Evolutionary conservation across 192 early-diverging fungal genomes (phyloP), one percentile per base, ranked within the genome.

Genomic region (Dimargaris cristalligena): DNA sequence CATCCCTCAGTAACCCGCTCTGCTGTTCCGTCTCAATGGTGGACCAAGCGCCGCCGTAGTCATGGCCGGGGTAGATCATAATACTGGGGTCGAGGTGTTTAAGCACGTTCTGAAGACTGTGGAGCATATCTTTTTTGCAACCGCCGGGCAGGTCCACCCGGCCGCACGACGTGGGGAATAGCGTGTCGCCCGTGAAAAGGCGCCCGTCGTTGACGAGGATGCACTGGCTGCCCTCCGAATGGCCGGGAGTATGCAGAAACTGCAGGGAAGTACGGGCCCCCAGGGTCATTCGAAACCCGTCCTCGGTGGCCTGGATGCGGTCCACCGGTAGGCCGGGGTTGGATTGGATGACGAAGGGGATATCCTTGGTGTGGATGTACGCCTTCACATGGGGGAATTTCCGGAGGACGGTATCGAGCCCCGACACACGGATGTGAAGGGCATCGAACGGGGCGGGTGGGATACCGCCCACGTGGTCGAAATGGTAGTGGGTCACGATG

Each of bases 191-290:
- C 32, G 82, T 84, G 41, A 96, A 73, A 62, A 96, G 71, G 31
- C 89, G 68, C 44, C 67, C 72, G 2, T 69, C 72, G 71, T 89
- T 90, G 8, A 94, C 75, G 45, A 92, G 45, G 22, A 96, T 58
- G 59, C 85, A 86, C 67, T 92, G 88, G 59, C 83, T 86, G 10
- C 92, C 92, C 2, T 81, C 79, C 28, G 92, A 88, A 64, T 96
- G 92, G 18, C 92, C 92, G 1, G 92, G 92, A n/a, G 88, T 91
- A 65, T 96, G 92, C 34, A 91, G 65, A 65, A 92, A 90, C 58
- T 71, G 61, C 23, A 94, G 63, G 11, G 71, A 66, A 0, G 77
- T 79, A 16, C 65, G 70, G 31, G 45, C 44, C 33, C 81, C 81
- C 0, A 83, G 67, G 4, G 60, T 55, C 52, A 89, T 61, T 6